Conservation (phyloP, 768 basidiomycete species). For the Podaxis sp. region DNA sequence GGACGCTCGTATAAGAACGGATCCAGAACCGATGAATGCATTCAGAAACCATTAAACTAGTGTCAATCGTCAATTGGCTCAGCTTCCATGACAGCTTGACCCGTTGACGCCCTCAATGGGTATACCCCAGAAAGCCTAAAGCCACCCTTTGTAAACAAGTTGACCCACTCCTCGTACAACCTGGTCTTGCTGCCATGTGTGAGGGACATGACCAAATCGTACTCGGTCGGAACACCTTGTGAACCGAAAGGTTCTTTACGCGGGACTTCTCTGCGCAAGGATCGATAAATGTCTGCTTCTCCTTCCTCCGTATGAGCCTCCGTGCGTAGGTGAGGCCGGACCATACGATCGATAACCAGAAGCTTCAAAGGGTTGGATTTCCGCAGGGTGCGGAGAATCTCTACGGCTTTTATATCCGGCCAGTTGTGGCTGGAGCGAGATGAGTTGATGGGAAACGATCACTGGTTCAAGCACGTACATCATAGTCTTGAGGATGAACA, state of each 20-base stretch:
- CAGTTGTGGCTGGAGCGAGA: neutral
- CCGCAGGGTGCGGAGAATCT: neutral
- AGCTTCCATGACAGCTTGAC: neutral
- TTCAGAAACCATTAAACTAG: too few relatives aligned
- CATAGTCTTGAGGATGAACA: neutral
- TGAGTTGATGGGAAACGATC: neutral
- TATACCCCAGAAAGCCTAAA: neutral
- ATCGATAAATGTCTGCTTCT: neutral
- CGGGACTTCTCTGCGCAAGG: neutral
- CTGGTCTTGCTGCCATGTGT: neutral
- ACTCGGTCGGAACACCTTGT: neutral
- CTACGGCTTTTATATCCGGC: neutral
- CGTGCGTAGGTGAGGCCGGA: neutral
- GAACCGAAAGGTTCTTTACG: neutral
- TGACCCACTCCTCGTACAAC: neutral
- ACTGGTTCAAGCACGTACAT: neutral
- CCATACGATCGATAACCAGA: neutral
- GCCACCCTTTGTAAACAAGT: neutral
- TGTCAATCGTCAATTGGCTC: neutral
- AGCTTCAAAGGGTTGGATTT: neutral
- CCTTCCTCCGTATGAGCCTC: neutral
- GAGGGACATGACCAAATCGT: neutral
- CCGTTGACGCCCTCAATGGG: neutral
- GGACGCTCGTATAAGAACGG: neutral
- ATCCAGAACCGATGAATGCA: neutral